Evolutionary conservation across 129 eudicot species (phyloP).

Genomic region (Lactuca saligna): DNA sequence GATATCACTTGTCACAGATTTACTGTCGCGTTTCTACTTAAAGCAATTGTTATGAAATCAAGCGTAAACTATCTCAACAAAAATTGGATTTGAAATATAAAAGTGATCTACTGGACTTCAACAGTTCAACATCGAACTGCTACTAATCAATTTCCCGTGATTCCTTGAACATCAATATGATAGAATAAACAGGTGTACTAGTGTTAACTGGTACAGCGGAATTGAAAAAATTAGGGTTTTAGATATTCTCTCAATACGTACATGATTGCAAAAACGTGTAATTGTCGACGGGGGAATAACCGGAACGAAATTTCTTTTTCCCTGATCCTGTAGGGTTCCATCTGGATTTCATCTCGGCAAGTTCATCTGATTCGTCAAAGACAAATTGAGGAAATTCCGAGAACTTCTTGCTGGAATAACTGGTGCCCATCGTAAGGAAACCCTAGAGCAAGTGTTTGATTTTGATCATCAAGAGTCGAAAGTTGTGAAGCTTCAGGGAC

Average conservation of each 20-base stretch:
- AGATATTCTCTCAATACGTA: conserved; percentile 31
- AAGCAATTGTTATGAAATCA: conserved; percentile 5
- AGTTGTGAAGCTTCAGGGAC: not conserved
- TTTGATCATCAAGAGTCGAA: conserved; percentile 19
- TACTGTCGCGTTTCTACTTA: not conserved
- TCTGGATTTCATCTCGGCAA: conserved; percentile 30
- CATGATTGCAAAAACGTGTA: conserved; percentile 39
- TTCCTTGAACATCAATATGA: conserved; percentile 6
- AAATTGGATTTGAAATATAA: not conserved
- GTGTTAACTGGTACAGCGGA: not conserved
- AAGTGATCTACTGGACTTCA: not conserved
- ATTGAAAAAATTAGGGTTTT: conserved; percentile 11
- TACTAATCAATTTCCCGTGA: conserved; percentile 4
- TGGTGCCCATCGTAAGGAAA: conserved; percentile 9
- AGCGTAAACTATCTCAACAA: conserved; percentile 2
- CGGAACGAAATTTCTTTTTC: conserved; percentile 22
- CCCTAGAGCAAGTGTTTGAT: conserved; percentile 27
- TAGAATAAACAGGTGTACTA: not conserved
- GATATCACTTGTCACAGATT: conserved; percentile 1
- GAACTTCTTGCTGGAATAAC: conserved; percentile 2
- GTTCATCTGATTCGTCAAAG: conserved; percentile 31
- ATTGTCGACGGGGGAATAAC: conserved; percentile 21
- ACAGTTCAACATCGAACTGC: not conserved
- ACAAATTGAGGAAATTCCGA: conserved; percentile 16
- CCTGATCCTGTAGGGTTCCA: conserved; percentile 13